Conservation (phyloP, 2,329 filamentous ascomycete genomes). For the Colletotrichum aenigma region DNA sequence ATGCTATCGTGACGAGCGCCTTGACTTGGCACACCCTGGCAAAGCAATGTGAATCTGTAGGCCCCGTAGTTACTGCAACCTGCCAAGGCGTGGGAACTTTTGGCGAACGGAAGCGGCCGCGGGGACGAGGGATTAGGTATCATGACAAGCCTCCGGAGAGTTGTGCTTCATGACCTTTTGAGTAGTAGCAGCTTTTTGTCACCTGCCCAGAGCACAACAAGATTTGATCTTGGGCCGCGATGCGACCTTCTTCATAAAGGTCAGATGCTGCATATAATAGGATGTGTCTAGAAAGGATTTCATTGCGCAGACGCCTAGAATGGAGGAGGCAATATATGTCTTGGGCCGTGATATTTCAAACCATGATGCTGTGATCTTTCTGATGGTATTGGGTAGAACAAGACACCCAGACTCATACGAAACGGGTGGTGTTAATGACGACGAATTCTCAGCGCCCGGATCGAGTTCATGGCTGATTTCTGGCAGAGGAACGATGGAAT, state of each 20-base stretch:
- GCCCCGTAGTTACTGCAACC: not conserved
- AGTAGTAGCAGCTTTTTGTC: not conserved
- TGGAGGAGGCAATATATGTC: not conserved
- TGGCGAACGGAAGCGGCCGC: not conserved
- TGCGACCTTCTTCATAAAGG: not conserved
- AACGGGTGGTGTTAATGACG: rapidly evolving
- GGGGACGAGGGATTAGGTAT: not conserved
- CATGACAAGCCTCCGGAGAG: not conserved
- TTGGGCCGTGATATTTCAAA: rapidly evolving
- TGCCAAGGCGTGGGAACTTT: not conserved
- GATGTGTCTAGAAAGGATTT: not conserved
- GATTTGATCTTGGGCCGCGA: not conserved
- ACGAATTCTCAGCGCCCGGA: not conserved
- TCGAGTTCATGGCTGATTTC: rapidly evolving
- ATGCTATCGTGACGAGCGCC: not conserved
- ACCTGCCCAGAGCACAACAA: not conserved
- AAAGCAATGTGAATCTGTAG: not conserved
- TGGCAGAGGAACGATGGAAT: too few species aligned
- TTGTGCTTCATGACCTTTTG: not conserved
- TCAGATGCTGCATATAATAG: not conserved
- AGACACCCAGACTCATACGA: not conserved
- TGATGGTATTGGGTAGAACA: not conserved
- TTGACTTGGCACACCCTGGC: not conserved
- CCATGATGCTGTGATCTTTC: rapidly evolving
- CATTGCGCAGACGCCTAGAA: not conserved